Base-by-base conservation (phyloP, 2,329 filamentous ascomycete genomes). In the Colletotrichum neosansevieriae region DNA sequence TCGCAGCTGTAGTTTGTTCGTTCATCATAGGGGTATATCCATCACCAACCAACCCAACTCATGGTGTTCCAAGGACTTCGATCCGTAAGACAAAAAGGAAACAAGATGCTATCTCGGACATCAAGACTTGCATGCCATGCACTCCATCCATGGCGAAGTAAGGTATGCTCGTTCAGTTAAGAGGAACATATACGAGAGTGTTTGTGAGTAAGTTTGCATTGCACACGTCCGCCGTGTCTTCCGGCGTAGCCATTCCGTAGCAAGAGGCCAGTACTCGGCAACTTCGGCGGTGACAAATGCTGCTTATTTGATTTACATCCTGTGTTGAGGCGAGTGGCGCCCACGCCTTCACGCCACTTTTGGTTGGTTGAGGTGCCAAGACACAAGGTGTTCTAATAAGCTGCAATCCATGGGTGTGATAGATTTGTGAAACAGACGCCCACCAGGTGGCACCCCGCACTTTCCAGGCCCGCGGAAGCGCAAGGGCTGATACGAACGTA, bases 21-120 rank as follows among this genome's bases (percentile, higher is more conserved):
- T 58, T 58, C 54, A 45, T 57, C 50, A 42, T 47, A 42, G 49
- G 65, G 65, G 65, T 68, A 68, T 68, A 58, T 68, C 65, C 65
- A 24, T 68, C 60, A 54, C 65, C 65, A 50, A 58, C 44, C 34
- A 50, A 58, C 44, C 34, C 61, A n/a, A 36, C 29, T 24, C 42
- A 40, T 51, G 63, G 51, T 57, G 50, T 58, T 65, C 54, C 65
- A 36, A 47, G 51, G 29, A 40, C 51, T 42, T 29, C 7, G n/a
- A 12, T 50, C 47, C 21, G 17, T 15, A 38, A 63, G 45, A 60
- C 51, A 50, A 34, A 13, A 51, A 47, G 40, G 10, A 51, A 42
- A 56, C 29, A 11, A 54, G 45, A 64, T 29, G 60, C n/a, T 53
- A 17, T 58, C 40, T 38, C 38, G 21, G 45, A 19, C 64, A 63